These are phyloP conservation scores for Trypanosoma platydactyli DNA, from an alignment of 208 protist genomes.

Conservation along the genomic window DNA sequence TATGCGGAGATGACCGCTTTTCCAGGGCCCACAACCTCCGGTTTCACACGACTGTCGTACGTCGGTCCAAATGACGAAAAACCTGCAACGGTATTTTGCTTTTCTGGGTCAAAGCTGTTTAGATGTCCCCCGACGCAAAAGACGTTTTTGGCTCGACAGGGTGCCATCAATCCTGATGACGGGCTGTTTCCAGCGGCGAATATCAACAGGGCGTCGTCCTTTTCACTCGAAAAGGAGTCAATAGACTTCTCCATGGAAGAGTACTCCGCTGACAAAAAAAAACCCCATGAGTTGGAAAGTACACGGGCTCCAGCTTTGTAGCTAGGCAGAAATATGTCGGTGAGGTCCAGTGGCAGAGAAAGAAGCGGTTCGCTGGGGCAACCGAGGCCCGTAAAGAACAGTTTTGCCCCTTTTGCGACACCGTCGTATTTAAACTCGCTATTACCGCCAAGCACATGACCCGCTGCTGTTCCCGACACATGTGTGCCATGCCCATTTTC, in stretches of 20 bases:
- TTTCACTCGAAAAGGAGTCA: slow-evolving; percentile 57
- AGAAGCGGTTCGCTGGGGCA: slow-evolving; percentile 26
- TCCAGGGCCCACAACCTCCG: slow-evolving; percentile 80
- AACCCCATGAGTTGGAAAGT: slow-evolving; percentile 90
- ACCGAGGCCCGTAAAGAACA: slow-evolving; percentile 75
- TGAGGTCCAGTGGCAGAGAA: slow-evolving; percentile 49
- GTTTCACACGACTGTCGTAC: slow-evolving; percentile 82
- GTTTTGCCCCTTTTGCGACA: slow-evolving; percentile 74
- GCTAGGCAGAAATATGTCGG: slow-evolving; percentile 54
- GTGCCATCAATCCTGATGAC: slow-evolving; percentile 33
- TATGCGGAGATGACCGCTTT: slow-evolving; percentile 45
- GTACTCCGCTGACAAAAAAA: slow-evolving; percentile 42
- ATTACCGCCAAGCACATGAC: slow-evolving; percentile 24
- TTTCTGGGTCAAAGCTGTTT: slow-evolving; percentile 30
- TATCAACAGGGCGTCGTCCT: slow-evolving; percentile 71
- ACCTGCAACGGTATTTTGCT: slow-evolving; percentile 39
- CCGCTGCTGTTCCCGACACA: slow-evolving; percentile 68
- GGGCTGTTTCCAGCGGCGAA: slow-evolving; percentile 79
- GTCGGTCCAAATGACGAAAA: slow-evolving; percentile 73
- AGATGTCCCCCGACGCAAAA: slow-evolving; percentile 76
- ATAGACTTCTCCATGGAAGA: slow-evolving; percentile 57
- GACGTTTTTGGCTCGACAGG: slow-evolving; percentile 84
- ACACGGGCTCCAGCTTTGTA: slow-evolving; percentile 72
- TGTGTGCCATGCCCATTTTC: slow-evolving; percentile 84
- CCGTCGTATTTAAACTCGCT: slow-evolving; percentile 54